Base-by-base conservation (phyloP, 345 rosid species). In the Brassica incana region DNA sequence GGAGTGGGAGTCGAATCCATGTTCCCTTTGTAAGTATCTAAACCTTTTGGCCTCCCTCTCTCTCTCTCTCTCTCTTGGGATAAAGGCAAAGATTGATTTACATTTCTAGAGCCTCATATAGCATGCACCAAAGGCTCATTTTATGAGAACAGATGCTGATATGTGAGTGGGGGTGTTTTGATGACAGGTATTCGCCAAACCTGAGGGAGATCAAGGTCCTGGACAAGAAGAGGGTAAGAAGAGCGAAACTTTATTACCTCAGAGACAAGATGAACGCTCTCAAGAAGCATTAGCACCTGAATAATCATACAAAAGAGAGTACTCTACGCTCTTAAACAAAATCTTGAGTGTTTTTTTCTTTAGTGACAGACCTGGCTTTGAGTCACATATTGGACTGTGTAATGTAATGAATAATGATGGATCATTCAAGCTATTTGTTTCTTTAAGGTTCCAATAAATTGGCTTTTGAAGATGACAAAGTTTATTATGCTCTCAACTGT, bases 211-310 rank as follows among this genome's bases (percentile, higher is more conserved):
- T 93, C 29, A 90, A 89, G 89, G 94, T 90, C 83, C 82, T 93
- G 88, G 98, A 90, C 84, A 93, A 89, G 97, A 93, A 90, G 86
- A 93, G 82, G 75, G 97, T 90, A 83, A 88, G 95, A 81, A 91
- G 99, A 87, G 99, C 98, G 32, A 92, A 93, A 88, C 97, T 93
- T 65, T 96, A 96, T 79, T 87, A 93, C 86, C 91, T 93, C 7
- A 86, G 97, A 79, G 95, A 96, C 80, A 92, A 83, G 91, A 89
- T 93, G 97, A 91, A 93, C 76, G 87, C 98, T 76, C 97, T 90
- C 16, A 93, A 88, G 81, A 86, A 84, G 76, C 72, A 84, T 14
- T 83, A 54, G 23, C 38, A 32, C 75, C 45, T 62, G 2, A 20
- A 43, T 71, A 9, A 8, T 58, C 58, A 32, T 3, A 1, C 8